phyloP scores from a whole-genome alignment of 331 rosid genomes.

The Rhamnella rubrinervis region DNA sequence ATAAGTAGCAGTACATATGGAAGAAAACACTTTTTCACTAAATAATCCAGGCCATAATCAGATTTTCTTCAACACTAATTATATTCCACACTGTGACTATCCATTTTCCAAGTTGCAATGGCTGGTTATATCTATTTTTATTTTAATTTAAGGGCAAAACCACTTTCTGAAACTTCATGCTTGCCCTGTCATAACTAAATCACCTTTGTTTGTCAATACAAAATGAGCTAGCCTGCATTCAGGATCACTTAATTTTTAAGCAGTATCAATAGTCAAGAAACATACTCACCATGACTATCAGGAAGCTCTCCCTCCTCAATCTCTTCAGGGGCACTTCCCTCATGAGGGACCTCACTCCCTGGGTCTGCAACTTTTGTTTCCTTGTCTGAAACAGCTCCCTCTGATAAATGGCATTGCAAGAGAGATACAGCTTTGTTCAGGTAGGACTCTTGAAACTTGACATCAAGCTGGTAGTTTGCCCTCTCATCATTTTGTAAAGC shows the following conservation, averaged over 20 bases:
- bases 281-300: constrained; percentile 86
- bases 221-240: background rate
- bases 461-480: constrained; percentile 98
- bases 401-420: constrained; percentile 84
- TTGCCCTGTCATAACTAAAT: background rate
- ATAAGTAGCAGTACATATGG: too few relatives aligned
- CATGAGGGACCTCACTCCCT: constrained; percentile 31
- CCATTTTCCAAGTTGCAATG: background rate
- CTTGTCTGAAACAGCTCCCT: constrained; percentile 83
- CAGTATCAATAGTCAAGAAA: constrained; percentile 29
- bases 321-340: constrained; percentile 55
- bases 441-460: constrained; percentile 94
- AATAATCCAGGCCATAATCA: background rate
- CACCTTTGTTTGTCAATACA: too few relatives aligned
- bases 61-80: background rate
- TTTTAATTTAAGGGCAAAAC: background rate
- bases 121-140: background rate
- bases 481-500: constrained; percentile 99
- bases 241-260: constrained; percentile 3
- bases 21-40: background rate
- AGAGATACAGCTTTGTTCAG: constrained; percentile 77
- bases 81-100: background rate
- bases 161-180: background rate
- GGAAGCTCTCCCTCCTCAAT: constrained; percentile 98
- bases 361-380: constrained; percentile 40